phyloP scores from a whole-genome alignment of 2,329 filamentous ascomycete genomes.

The Epichloe sibirici region DNA sequence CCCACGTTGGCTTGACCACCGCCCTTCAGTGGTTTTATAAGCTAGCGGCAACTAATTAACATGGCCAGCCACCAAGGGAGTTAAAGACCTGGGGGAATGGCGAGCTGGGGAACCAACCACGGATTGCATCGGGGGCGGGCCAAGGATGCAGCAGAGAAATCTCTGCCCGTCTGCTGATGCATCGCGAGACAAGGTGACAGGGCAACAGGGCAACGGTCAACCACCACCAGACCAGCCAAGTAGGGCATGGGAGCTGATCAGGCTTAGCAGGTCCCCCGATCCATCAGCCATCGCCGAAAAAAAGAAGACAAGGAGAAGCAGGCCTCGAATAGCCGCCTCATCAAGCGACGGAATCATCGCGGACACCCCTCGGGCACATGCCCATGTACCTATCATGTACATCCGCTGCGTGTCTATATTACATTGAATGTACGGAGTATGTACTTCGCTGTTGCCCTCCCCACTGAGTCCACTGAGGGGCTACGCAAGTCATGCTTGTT shows the following conservation, averaged over 20 bases:
- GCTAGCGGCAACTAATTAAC: background rate
- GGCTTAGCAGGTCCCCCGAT: constrained; percentile 6
- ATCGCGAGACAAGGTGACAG: constrained; percentile 6
- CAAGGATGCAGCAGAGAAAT: constrained; percentile 7
- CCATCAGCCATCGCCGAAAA: constrained; percentile 1
- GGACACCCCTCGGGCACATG: background rate
- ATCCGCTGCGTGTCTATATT: too few species aligned
- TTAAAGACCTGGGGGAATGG: background rate
- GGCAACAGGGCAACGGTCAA: constrained; percentile 4
- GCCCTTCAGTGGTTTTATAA: background rate
- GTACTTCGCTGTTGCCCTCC: too few species aligned
- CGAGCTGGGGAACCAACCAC: constrained; percentile 1
- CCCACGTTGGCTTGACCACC: background rate
- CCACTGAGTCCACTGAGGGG: background rate
- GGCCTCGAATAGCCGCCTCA: constrained; percentile 23
- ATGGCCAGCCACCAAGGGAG: background rate
- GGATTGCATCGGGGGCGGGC: background rate
- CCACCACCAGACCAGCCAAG: constrained; percentile 2
- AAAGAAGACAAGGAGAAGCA: constrained; percentile 7
- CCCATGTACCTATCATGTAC: background rate
- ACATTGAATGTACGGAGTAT: too few species aligned
- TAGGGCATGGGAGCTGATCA: constrained; percentile 4
- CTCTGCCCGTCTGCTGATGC: constrained; percentile 12
- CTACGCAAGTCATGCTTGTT: constrained; percentile 2
- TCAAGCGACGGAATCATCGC: constrained; percentile 7